phyloP scores from a whole-genome alignment of 2,329 filamentous ascomycete species.

The Aspergillus tamarii region DNA sequence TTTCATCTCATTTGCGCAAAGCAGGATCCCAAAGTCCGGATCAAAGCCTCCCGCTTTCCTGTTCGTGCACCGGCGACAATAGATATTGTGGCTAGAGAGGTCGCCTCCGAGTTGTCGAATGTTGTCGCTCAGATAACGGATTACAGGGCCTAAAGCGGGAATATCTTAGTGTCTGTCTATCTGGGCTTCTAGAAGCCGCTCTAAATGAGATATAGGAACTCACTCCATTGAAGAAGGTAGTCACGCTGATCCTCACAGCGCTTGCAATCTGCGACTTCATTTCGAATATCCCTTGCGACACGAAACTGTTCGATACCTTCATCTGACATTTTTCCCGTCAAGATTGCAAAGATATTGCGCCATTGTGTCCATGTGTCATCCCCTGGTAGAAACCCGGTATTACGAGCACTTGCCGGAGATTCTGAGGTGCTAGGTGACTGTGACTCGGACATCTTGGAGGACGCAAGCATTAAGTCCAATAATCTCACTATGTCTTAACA shows the following conservation, averaged over 20 bases:
- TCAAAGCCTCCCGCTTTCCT: constrained; percentile 82
- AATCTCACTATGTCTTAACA: not conserved
- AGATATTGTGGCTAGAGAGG: constrained; percentile 73
- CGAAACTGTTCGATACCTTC: constrained; percentile 77
- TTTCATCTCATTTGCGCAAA: constrained; percentile 90
- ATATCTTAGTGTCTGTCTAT: constrained; percentile 11
- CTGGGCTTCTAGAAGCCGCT: not conserved
- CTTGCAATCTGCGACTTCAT: constrained; percentile 77
- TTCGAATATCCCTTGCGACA: constrained; percentile 71
- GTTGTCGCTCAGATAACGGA: constrained; percentile 84
- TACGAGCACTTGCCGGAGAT: constrained; percentile 26
- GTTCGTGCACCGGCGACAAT: constrained; percentile 77
- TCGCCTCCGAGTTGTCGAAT: constrained; percentile 77
- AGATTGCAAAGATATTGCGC: constrained; percentile 83
- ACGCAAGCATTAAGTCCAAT: not conserved
- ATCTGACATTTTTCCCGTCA: constrained; percentile 71
- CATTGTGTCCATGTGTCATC: constrained; percentile 59
- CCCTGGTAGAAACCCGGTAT: constrained; percentile 43
- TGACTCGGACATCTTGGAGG: constrained; percentile 34
- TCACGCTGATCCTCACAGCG: constrained; percentile 81
- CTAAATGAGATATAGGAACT: constrained; percentile 15
- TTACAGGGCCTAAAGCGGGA: constrained; percentile 63
- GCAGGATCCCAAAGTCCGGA: constrained; percentile 80
- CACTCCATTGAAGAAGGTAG: constrained; percentile 78
- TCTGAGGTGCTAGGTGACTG: constrained; percentile 25